Conservation (phyloP, 768 basidiomycete genomes). For the Panaeolus cyanescens region DNA sequence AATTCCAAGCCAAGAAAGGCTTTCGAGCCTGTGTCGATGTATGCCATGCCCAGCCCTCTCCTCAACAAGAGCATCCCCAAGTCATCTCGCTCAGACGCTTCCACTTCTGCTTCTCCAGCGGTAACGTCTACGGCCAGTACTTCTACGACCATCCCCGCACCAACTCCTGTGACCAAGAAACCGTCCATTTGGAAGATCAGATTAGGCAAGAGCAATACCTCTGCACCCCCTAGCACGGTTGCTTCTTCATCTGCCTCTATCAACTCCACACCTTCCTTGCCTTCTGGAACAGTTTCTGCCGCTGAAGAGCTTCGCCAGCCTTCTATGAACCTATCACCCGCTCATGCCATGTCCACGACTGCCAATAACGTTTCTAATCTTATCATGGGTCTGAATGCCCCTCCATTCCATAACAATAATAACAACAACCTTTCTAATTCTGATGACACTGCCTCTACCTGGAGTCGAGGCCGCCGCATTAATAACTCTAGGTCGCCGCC, state of each 20-base stretch:
- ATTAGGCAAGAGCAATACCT: slow-evolving; percentile 60
- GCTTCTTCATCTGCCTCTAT: slow-evolving; percentile 32
- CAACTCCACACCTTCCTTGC: slow-evolving; percentile 14
- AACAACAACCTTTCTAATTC: slow-evolving; percentile 9
- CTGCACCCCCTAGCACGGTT: slow-evolving; percentile 25
- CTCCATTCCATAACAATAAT: slow-evolving; percentile 27
- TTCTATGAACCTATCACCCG: slow-evolving; percentile 26
- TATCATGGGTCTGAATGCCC: slow-evolving; percentile 69
- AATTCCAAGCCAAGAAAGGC: slow-evolving; percentile 17
- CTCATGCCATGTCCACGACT: slow-evolving; percentile 58
- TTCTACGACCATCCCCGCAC: slow-evolving; percentile 20
- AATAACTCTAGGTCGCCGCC: slow-evolving; percentile 6
- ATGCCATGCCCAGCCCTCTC: slow-evolving; percentile 39
- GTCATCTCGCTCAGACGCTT: slow-evolving; percentile 5
- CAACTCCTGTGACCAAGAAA: slow-evolving; percentile 65
- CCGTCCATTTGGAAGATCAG: slow-evolving; percentile 85
- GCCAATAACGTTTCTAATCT: slow-evolving; percentile 78
- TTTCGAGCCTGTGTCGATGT: slow-evolving; percentile 50
- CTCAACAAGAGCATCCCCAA: slow-evolving; percentile 18
- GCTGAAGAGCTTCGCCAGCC: slow-evolving; percentile 39
- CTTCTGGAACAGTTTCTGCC: slow-evolving; percentile 39
- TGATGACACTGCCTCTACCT: slow-evolving; percentile 45
- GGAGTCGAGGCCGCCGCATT: slow-evolving; percentile 43
- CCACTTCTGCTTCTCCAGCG: slow-evolving; percentile 20
- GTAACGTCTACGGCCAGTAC: slow-evolving; percentile 15